Evolutionary conservation across 2,329 filamentous ascomycete species (phyloP), one percentile per base, ranked within the genome.

Genomic region (Trematosphaeria pertusa): DNA sequence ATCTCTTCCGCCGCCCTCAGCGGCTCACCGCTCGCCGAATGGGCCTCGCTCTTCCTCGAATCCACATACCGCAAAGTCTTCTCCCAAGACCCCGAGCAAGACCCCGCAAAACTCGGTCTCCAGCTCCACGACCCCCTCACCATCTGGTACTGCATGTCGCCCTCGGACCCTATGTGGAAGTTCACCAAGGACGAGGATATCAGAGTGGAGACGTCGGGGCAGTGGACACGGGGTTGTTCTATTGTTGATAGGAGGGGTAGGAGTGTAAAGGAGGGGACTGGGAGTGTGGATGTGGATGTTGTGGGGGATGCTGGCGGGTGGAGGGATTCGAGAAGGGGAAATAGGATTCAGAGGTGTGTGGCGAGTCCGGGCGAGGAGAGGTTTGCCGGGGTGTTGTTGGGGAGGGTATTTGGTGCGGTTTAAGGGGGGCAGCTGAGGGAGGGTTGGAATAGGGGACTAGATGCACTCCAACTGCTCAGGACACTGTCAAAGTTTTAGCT

Each of bases 151-250:
- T 61, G 58, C 4, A 40, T 72, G 1, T 54, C 53, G 1, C 11
- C 59, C 1, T 26, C 32, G 1, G 49, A 62, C 17, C 11, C 50
- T 0, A 45, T 39, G 1, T 77, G 74, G 75, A 52, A 66, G 18
- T 66, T 76, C 40, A 63, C 60, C 14, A 55, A 62, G n/a, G 65
- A 64, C 0, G 88, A 96, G 71, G 94, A 99, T 69, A 87, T 99
- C 45, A 82, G 94, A 15, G 79, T 99, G 31, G 94, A 99, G 75
- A 95, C 91, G 0, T 77, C 83, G 2, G 94, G 93, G 1, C 94
- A 97, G 76, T 99, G 94, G 94, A 96, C 92, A 35, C 81, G 90
- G 46, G 93, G 94, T 1, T 92, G 94, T 86, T 92, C 91, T 65
- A 81, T 97, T 22, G 78, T 91, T 31, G 94, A 99, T 76, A 80